Evolutionary conservation across 495 filamentous ascomycete species (phyloP), one percentile per base, ranked within the genome.

Genomic region (Staphylotrichum tortipilum): DNA sequence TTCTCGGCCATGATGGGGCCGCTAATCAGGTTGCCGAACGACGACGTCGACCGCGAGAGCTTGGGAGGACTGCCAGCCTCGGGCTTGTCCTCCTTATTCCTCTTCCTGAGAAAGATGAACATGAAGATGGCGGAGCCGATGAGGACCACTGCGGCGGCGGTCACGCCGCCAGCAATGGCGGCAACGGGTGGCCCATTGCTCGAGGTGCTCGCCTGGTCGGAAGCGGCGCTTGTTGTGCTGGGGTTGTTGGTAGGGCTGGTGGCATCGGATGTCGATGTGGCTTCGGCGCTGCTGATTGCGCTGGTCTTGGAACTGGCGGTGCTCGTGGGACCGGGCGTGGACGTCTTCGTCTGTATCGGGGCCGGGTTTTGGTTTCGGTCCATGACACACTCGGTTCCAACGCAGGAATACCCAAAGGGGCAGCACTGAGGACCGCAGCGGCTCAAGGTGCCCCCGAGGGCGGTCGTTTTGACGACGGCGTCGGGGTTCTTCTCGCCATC

Each of bases 391-490:
- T 73, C 46, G 36, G 71, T 53, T 15, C 57, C 54, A 21, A 68
- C 61, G 68, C 89, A 95, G 14, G 65, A 74, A 60, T 86, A 94
- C 17, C 89, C 89, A 57, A 85, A 81, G 0, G 89, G 89, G 61
- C 88, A 94, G 66, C 88, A 94, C 8, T 62, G 67, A n/a, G 43
- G 51, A 15, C 77, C 79, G 52, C 85, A 90, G 38, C 65, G 71
- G 37, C 68, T 65, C 11, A 90, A 68, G 12, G 68, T 53, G 2
- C 71, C 73, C 14, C 70, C 59, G 10, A 87, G 69, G 8, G 76
- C 73, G 14, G 80, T 88, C n/a, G 84, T 86, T 56, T 88, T 86
- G 47, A 92, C 65, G 7, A 74, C 63, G 22, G 77, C 82, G 3
- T 71, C 64, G n/a, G 86, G 82, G 47, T 82, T 65, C 14, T 64